Evolutionary conservation across 176 grass and related monocot genomes (phyloP).

Genomic region (Guadua angustifolia): DNA sequence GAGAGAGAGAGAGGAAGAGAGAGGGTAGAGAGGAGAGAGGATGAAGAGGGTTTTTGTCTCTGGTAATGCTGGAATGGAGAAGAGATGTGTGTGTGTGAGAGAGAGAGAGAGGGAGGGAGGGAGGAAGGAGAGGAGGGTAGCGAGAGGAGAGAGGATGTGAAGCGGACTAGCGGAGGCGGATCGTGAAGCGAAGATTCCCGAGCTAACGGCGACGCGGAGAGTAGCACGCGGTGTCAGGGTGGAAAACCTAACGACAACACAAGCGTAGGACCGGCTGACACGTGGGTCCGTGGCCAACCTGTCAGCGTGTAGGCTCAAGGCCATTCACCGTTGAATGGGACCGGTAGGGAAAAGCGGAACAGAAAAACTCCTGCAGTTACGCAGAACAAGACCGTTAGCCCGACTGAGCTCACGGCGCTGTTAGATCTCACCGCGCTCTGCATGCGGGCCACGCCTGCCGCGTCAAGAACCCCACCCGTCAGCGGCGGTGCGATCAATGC

Average conservation of each 20-base stretch:
- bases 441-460: background rate
- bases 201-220: slow-evolving; percentile 31
- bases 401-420: background rate
- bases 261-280: background rate
- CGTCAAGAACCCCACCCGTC: background rate
- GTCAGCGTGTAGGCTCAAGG: background rate
- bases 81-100: too few relatives aligned
- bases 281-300: background rate
- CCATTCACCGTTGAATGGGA: background rate
- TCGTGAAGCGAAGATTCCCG: slow-evolving; percentile 44
- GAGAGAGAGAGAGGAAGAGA: too few relatives aligned
- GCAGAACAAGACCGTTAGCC: background rate
- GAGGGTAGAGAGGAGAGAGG: background rate
- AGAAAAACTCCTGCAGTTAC: slow-evolving; percentile 27
- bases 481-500: background rate
- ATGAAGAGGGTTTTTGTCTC: slow-evolving; percentile 37
- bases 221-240: background rate
- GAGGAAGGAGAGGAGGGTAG: background rate
- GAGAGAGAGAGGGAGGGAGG: too few relatives aligned
- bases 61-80: too few relatives aligned
- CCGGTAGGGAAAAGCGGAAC: slow-evolving; percentile 6
- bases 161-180: slow-evolving; percentile 51
- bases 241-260: slow-evolving; percentile 14
- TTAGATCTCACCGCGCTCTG: background rate
- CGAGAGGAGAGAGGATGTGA: background rate